phyloP scores from a whole-genome alignment of 345 rosid species.

The Gossypium stocksii region DNA sequence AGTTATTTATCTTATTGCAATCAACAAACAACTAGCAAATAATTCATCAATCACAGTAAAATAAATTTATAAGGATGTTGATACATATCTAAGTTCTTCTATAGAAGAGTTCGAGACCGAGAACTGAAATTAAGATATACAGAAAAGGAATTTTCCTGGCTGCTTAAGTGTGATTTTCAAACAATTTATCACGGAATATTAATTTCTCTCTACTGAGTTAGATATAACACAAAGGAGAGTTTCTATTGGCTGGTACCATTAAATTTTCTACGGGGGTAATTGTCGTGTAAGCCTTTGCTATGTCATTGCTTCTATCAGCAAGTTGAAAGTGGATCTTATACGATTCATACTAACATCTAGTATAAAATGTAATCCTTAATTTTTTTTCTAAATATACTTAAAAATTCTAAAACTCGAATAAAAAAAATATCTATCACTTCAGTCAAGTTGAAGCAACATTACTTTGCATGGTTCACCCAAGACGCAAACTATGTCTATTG shows the following conservation, averaged over 20 bases:
- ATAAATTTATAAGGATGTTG: background rate
- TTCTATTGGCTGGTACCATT: background rate
- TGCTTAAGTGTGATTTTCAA: constrained; percentile 1
- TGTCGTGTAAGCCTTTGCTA: background rate
- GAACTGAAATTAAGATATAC: background rate
- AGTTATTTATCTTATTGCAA: too few species aligned
- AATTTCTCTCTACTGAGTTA: background rate
- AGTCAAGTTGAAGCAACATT: too few species aligned
- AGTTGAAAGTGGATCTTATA: background rate
- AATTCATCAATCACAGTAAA: too few species aligned
- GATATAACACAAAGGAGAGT: background rate
- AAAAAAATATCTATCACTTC: too few species aligned
- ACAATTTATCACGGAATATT: background rate
- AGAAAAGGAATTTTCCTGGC: background rate
- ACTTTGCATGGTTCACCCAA: too few species aligned
- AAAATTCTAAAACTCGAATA: too few species aligned
- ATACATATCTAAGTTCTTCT: background rate
- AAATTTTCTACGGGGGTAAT: background rate
- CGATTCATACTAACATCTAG: too few species aligned
- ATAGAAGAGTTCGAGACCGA: background rate
- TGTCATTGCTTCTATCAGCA: background rate
- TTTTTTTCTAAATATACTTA: too few species aligned
- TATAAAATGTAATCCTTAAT: too few species aligned
- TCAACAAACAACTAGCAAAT: too few species aligned
- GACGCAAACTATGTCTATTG: too few species aligned